These are phyloP conservation scores for Verticillium isaacii DNA, from an alignment of 2,329 filamentous ascomycete species.

Conservation along the genomic window DNA sequence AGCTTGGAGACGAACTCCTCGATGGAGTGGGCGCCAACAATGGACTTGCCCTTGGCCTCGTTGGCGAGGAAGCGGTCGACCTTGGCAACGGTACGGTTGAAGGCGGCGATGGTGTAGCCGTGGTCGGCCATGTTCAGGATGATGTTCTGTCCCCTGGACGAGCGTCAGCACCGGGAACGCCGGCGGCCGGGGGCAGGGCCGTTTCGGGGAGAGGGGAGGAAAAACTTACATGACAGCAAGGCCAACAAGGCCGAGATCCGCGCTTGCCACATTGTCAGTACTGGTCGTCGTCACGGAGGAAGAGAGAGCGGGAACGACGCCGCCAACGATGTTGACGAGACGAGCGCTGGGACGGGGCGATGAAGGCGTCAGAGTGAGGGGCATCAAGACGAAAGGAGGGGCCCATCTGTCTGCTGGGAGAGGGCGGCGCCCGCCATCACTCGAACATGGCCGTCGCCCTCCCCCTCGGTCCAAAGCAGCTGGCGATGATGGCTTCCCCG, in stretches of 20 bases:
- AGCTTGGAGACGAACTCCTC: conserved; percentile 96
- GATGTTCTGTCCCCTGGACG: conserved; percentile 70
- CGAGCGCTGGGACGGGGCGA: conserved; percentile 53
- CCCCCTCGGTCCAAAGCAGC: not conserved
- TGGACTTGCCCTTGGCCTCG: conserved; percentile 91
- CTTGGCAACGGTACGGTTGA: conserved; percentile 98
- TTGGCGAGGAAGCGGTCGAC: conserved; percentile 91
- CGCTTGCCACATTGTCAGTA: conserved; percentile 60
- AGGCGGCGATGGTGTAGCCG: conserved; percentile 95
- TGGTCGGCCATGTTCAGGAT: conserved; percentile 87
- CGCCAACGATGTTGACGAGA: conserved; percentile 56
- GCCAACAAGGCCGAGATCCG: conserved; percentile 90
- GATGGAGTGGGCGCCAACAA: conserved; percentile 87
- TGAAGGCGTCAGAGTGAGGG: conserved; percentile 22
- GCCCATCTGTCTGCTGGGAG: not conserved
- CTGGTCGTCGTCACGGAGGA: conserved; percentile 24
- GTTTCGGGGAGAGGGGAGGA: conserved; percentile 8
- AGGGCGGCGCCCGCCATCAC: not conserved
- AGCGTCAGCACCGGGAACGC: conserved; percentile 10
- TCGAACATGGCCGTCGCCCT: not conserved
- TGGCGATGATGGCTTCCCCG: not conserved
- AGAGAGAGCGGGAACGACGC: conserved; percentile 19
- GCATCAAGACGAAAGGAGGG: conserved; percentile 6
- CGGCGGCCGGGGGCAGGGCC: not conserved
- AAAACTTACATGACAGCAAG: conserved; percentile 76